Base-by-base conservation (phyloP, 2,329 filamentous ascomycete genomes). In the Ophiostoma australiae region DNA sequence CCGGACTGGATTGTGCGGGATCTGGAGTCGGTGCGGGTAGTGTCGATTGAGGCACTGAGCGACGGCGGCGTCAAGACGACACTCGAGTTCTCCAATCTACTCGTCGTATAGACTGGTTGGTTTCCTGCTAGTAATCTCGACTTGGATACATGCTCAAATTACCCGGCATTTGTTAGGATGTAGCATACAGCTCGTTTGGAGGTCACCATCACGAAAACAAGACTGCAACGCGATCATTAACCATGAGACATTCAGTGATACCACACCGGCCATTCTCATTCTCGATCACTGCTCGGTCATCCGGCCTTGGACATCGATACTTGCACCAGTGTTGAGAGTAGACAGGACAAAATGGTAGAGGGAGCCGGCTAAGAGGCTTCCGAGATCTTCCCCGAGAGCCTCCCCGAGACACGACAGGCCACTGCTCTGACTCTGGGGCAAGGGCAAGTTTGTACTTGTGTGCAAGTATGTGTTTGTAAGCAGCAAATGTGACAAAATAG, bases 1-100 rank as follows among this genome's bases (percentile, higher is more conserved):
- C 92, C 94, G 65, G 93, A 97, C 82, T 97, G 91, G 89, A 88
- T 97, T 69, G 90, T 97, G 71, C 84, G 84, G 79, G 92, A 97
- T 80, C 83, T 97, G 81, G 83, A 85, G 71, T 93, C 91, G 74
- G 87, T 97, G 73, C 87, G 81, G 75, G 81, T 96, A 76, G 81
- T 87, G 72, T 83, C 85, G 69, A 81, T 81, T 74, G 82, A 84
- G 73, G 85, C 82, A 69, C 88, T 87, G n/a, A 81, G 81, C 74
- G 85, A 91, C 70, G 71, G 67, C 13, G 35, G 41, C 15, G 48
- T 70, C 23, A 52, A 48, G 23, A 73, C 73, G 17, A 87, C 85
- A 74, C 80, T 96, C 74, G 88, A 92, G 81, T 87, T 96, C 75
- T 82, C 80, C 72, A 84, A 92, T 79, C 79, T 90, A 77, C 79